A percentile compares a stretch with the other conserved stretches of the same genome.
Conservation (phyloP, 257 asterid species). For the Eustoma russellianum region DNA sequence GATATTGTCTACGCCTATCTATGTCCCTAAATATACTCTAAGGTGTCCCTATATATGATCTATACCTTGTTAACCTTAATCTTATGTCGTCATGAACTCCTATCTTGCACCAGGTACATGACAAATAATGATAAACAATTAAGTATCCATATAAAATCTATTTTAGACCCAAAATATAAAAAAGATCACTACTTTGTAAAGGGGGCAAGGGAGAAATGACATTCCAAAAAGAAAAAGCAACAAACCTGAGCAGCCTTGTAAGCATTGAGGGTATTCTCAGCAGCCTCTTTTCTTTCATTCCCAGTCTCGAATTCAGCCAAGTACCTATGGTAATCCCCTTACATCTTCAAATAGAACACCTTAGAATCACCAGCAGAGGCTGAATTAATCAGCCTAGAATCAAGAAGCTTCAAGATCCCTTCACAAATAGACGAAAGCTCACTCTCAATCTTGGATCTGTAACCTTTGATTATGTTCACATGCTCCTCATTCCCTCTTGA, state of each 20-base stretch:
- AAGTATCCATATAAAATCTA: too few species aligned
- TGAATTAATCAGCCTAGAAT: slow-evolving; percentile 42
- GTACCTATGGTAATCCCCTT: slow-evolving; percentile 75
- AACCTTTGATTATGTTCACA: slow-evolving; percentile 39
- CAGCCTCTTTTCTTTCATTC: slow-evolving; percentile 66
- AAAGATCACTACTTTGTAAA: too few species aligned
- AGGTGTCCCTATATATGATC: too few species aligned
- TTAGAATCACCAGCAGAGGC: slow-evolving; percentile 61
- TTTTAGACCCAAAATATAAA: too few species aligned
- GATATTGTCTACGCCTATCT: too few species aligned
- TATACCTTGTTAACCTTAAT: too few species aligned
- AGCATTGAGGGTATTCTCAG: slow-evolving; percentile 73
- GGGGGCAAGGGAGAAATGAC: too few species aligned
- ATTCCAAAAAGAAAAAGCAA: too few species aligned
- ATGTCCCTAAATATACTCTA: too few species aligned
- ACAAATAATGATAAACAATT: too few species aligned
- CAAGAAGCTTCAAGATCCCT: slow-evolving; percentile 69
- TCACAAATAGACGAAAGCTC: slow-evolving; percentile 62
- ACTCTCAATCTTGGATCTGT: slow-evolving; percentile 62
- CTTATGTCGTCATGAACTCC: too few species aligned
- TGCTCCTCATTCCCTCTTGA: slow-evolving; percentile 77
- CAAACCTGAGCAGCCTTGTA: slow-evolving; percentile 83
- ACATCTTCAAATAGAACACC: slow-evolving; percentile 77
- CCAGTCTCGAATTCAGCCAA: slow-evolving; percentile 73
- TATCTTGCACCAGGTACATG: too few species aligned